Evolutionary conservation across 768 basidiomycete genomes (phyloP).

Genomic region (Pholiota conissans): DNA sequence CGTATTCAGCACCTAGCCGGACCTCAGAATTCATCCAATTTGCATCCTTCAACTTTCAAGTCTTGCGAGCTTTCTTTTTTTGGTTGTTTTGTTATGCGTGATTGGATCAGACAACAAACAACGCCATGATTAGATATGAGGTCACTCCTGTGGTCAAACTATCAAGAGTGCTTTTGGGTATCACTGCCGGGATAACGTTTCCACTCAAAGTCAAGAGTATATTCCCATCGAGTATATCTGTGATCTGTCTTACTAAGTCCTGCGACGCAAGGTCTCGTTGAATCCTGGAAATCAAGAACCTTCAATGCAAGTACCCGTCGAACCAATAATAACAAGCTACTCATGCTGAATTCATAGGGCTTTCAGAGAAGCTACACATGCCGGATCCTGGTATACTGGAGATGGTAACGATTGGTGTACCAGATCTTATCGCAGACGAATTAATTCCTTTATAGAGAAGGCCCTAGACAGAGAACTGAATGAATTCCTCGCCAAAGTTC

Average conservation of each 20-base stretch:
- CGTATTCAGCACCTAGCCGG: slow-evolving; percentile 5
- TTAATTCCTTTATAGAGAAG: slow-evolving; percentile 39
- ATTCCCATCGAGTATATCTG: neutral
- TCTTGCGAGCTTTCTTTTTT: slow-evolving; percentile 4
- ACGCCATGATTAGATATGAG: slow-evolving; percentile 9
- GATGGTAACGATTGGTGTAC: slow-evolving; percentile 50
- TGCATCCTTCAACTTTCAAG: neutral
- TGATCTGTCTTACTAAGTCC: neutral
- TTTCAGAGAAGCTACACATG: slow-evolving; percentile 71
- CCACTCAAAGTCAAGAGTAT: too few relatives aligned
- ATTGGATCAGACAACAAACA: slow-evolving; percentile 5
- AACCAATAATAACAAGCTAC: neutral
- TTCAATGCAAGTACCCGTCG: slow-evolving; percentile 19
- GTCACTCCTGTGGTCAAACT: too few relatives aligned
- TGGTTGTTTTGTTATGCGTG: slow-evolving; percentile 12
- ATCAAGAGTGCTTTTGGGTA: neutral
- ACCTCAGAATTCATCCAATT: slow-evolving; percentile 1
- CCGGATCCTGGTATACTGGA: slow-evolving; percentile 86
- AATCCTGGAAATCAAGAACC: neutral
- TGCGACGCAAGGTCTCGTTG: too few relatives aligned
- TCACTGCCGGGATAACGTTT: neutral
- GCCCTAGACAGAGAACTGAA: slow-evolving; percentile 63
- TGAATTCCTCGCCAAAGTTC: slow-evolving; percentile 61
- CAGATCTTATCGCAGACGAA: slow-evolving; percentile 12
- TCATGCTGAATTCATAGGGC: slow-evolving; percentile 12